A percentile compares a stretch with the other conserved stretches of the same genome.
These are phyloP conservation scores for Morella rubra DNA, from an alignment of 306 rosid genomes.

Conservation along the genomic window DNA sequence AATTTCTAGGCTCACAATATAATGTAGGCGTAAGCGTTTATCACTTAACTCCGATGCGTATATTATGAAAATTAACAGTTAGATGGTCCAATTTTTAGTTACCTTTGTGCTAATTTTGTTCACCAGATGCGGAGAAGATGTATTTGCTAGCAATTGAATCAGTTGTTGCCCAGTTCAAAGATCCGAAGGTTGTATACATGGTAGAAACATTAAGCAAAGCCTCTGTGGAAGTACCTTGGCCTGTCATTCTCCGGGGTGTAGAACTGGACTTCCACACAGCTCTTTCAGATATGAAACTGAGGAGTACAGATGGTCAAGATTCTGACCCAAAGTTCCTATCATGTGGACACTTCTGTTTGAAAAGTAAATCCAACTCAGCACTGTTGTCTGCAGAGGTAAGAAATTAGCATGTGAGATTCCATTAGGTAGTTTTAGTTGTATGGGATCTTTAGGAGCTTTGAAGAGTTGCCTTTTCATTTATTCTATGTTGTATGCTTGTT, in stretches of 20 bases:
- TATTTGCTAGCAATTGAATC: constrained; percentile 51
- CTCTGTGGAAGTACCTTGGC: constrained; percentile 49
- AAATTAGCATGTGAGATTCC: constrained; percentile 14
- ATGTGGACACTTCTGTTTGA: constrained; percentile 60
- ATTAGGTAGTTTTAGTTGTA: constrained; percentile 7
- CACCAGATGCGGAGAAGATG: constrained; percentile 61
- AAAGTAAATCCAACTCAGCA: constrained; percentile 32
- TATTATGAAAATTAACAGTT: background rate
- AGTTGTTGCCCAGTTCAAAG: constrained; percentile 64
- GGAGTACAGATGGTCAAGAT: constrained; percentile 37
- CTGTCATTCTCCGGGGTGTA: constrained; percentile 57
- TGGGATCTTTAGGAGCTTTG: background rate
- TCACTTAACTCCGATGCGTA: constrained; percentile 13
- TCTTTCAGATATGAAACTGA: constrained; percentile 42
- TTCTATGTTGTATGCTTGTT: constrained; percentile 6
- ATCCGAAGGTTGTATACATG: constrained; percentile 55
- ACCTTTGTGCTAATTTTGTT: constrained; percentile 24
- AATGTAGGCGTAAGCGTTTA: background rate
- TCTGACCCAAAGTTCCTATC: constrained; percentile 37
- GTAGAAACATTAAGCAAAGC: constrained; percentile 43
- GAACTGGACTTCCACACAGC: constrained; percentile 57
- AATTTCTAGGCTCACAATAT: constrained; percentile 6
- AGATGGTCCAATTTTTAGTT: constrained; percentile 10
- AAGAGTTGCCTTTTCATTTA: background rate
- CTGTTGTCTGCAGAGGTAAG: constrained; percentile 62